These are phyloP conservation scores for Eimeria tenella DNA, from an alignment of 169 alveolate species.

Conservation along the genomic window DNA sequence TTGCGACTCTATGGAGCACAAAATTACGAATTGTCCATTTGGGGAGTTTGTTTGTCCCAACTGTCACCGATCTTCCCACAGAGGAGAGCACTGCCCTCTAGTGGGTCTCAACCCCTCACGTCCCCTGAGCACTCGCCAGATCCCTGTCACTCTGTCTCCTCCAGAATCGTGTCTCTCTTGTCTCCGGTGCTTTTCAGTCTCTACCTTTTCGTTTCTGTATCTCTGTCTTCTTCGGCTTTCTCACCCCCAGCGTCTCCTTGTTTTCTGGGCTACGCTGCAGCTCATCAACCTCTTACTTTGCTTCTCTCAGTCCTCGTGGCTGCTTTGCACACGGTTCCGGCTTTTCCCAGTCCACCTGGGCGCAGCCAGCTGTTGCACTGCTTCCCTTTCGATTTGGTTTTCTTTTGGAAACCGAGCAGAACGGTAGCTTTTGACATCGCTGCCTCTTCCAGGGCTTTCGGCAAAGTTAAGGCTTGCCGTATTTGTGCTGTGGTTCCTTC, in stretches of 20 bases:
- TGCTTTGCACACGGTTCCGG: no score
- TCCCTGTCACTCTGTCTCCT: background rate
- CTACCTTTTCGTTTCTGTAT: background rate
- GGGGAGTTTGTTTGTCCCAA: constrained; percentile 87
- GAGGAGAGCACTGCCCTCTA: constrained; percentile 83
- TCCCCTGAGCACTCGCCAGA: background rate
- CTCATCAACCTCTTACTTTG: background rate
- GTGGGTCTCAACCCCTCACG: constrained; percentile 3
- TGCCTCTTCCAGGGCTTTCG: background rate
- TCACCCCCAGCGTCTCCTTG: background rate
- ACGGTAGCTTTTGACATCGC: background rate
- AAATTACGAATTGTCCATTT: constrained; percentile 86
- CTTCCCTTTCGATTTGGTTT: background rate
- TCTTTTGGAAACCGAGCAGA: no score
- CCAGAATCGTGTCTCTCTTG: background rate
- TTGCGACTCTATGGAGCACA: constrained; percentile 86
- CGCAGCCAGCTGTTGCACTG: no score
- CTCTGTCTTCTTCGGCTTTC: background rate
- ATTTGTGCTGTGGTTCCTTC: background rate
- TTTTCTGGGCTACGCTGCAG: background rate
- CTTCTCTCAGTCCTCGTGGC: background rate
- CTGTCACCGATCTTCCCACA: constrained; percentile 85
- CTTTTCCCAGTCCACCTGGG: no score
- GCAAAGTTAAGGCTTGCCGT: background rate
- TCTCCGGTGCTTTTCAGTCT: background rate